These are phyloP conservation scores for Spathaspora arborariae DNA, from an alignment of 805 yeast genomes.

Conservation along the genomic window DNA sequence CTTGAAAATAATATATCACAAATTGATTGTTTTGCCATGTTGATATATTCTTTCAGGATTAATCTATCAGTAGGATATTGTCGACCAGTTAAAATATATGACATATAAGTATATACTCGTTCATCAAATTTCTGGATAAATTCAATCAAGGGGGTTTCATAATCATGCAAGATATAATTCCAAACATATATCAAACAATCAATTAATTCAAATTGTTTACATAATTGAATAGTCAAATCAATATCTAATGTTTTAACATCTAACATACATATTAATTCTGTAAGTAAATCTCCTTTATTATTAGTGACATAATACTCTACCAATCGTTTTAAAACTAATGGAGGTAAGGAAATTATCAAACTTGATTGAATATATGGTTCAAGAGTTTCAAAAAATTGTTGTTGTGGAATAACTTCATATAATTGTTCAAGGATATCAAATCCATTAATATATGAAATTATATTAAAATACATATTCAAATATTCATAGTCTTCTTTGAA, in stretches of 20 bases:
- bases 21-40: slow-evolving; percentile 45
- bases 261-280: slow-evolving; percentile 64
- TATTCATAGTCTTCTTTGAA: slow-evolving; percentile 19
- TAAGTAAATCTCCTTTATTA: slow-evolving; percentile 48
- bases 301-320: slow-evolving; percentile 45
- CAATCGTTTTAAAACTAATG: slow-evolving; percentile 58
- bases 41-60: slow-evolving; percentile 26
- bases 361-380: slow-evolving; percentile 49
- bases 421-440: slow-evolving; percentile 24
- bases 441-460: slow-evolving; percentile 14
- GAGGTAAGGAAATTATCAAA: slow-evolving; percentile 50
- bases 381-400: slow-evolving; percentile 48
- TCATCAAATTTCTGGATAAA: slow-evolving; percentile 38
- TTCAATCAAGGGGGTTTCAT: slow-evolving; percentile 63
- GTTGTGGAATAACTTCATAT: slow-evolving; percentile 27
- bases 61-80: slow-evolving; percentile 70
- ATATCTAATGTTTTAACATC: slow-evolving; percentile 71
- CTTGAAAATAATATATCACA: slow-evolving; percentile 62
- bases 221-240: slow-evolving; percentile 65
- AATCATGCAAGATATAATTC: slow-evolving; percentile 68
- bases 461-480: slow-evolving; percentile 12
- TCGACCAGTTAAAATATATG: slow-evolving; percentile 70
- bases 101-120: slow-evolving; percentile 45
- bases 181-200: slow-evolving; percentile 71
- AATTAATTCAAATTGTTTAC: slow-evolving; percentile 50